Base-by-base conservation (phyloP, 805 yeast genomes). In the Sugiyamaella americana region DNA sequence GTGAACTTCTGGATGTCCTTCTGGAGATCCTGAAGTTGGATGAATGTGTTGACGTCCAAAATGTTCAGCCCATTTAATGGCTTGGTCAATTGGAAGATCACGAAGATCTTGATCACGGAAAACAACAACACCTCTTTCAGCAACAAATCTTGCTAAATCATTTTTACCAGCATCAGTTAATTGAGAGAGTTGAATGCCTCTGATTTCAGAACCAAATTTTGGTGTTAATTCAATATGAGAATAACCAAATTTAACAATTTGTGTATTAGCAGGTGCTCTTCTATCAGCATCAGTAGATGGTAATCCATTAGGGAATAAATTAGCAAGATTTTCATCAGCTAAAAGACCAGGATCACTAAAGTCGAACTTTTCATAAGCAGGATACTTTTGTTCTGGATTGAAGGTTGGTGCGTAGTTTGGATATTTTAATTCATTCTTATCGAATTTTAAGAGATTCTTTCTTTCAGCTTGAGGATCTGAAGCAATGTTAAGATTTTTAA, bases 1-100 rank as follows among this genome's bases (percentile, higher is more conserved):
- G 54, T 80, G 87, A 51, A 82, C 71, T 50, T 80, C 79, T 3
- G 84, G 82, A 50, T 66, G 67, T 5, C 68, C 71, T 51, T 65
- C 68, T 24, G 84, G 87, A 13, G 84, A 80, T 19, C 88, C 87
- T 8, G 84, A 77, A 10, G 85, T 79, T 40, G 87, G 86, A 59
- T 84, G 89, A 50, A 81, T 72, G 62, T 84, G 88, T 50, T 79
- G 71, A 30, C 80, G 79, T 29, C 91, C 89, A 60, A 79, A 84
- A 60, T 82, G 76, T 40, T 64, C 65, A 41, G 84, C 86, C 64
- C 70, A 80, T 35, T 81, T 69, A 38, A 60, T 50, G 3, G 64
- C 59, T 47, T 63, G 53, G 29, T 54, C 57, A 44, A 58, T 52
- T 11, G 60, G 51, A 37, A 52, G 53, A 11, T 72, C 68, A 40